phyloP scores from a whole-genome alignment of 2,329 filamentous ascomycete species.

The Trichoderma sp. region DNA sequence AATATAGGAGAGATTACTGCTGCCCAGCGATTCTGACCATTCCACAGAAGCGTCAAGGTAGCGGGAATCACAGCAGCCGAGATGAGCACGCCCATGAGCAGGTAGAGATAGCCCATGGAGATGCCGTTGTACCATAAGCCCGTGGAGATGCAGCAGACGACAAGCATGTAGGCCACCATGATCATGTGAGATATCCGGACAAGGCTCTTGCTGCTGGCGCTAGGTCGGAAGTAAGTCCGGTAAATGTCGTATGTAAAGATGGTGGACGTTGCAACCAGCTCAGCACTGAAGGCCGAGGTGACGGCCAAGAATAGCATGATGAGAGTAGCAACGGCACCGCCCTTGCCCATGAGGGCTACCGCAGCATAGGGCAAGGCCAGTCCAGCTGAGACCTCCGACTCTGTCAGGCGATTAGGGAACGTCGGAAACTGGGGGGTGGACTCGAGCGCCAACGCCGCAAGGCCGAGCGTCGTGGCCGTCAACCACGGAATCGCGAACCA shows the following conservation, averaged over 20 bases:
- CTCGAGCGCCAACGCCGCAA: conserved; percentile 79
- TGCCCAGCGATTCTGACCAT: conserved; percentile 72
- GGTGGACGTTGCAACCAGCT: conserved; percentile 83
- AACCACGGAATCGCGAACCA: conserved; percentile 96
- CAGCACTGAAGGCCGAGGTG: conserved; percentile 78
- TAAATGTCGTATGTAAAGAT: conserved; percentile 89
- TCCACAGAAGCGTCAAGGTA: conserved; percentile 78
- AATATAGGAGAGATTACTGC: conserved; percentile 68
- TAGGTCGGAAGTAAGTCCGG: conserved; percentile 81
- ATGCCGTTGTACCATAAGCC: conserved; percentile 75
- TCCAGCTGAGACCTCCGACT: conserved; percentile 76
- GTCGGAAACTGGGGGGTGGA: conserved; percentile 71
- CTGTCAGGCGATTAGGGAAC: conserved; percentile 70
- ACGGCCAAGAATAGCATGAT: conserved; percentile 90
- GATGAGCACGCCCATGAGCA: conserved; percentile 92
- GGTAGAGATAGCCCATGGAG: conserved; percentile 84
- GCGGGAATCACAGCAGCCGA: conserved; percentile 82
- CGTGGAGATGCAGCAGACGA: conserved; percentile 78
- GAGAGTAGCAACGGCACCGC: conserved; percentile 76
- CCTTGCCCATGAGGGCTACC: conserved; percentile 78
- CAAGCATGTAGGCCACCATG: conserved; percentile 70
- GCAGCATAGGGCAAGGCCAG: conserved; percentile 84
- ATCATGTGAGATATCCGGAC: conserved; percentile 78
- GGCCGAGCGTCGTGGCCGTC: conserved; percentile 83
- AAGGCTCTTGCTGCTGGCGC: conserved; percentile 71